Base-by-base conservation (phyloP, 805 yeast genomes). In the Scheffersomyces stipitis region DNA sequence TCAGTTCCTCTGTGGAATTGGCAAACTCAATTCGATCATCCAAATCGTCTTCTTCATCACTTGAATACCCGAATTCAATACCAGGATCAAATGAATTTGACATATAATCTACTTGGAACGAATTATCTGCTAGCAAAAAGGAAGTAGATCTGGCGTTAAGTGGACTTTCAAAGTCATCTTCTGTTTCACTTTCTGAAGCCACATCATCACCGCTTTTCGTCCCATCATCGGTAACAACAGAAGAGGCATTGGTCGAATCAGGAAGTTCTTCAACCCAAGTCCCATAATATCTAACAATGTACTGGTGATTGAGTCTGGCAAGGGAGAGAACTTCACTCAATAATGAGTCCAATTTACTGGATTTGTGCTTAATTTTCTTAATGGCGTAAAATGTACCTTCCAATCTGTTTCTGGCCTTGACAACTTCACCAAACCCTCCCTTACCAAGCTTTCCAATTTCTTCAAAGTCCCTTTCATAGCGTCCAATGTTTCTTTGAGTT, bases 401-500 rank as follows among this genome's bases (percentile, higher is more conserved):
- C 45, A 93, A 75, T 40, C 90, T 77, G 57, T 90, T 91, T 42
- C 99, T 71, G 0, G 93, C 98, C 53, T 91, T 90, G n/a, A 93
- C 96, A 6, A 93, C 99, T 59, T 93, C 97, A 4, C 99, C 99
- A 63, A 85, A 93, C 0, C 95, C 99, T 27, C 99, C 99, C 49
- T 81, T 80, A 2, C 99, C 99, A 6, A 93, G 64, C 15, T 83
- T 78, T 0, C 91, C 93, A 30, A 88, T 85, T 56, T 93, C 99
- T 59, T 93, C 99, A 60, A 95, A 93, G 56, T 93, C 99, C 44
- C 90, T 79, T 3, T 81, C 85, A 56, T 91, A 93, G 45, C 99
- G 71, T 1, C 96, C 88, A 38, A 70, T 62, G 1, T 46, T 45
- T 18, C 38, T 23, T 27, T 40, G 28, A 3, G 36, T 22, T 5